Conservation (phyloP, 352 stramenopile genomes). For the Globisporangium sylvaticum region DNA sequence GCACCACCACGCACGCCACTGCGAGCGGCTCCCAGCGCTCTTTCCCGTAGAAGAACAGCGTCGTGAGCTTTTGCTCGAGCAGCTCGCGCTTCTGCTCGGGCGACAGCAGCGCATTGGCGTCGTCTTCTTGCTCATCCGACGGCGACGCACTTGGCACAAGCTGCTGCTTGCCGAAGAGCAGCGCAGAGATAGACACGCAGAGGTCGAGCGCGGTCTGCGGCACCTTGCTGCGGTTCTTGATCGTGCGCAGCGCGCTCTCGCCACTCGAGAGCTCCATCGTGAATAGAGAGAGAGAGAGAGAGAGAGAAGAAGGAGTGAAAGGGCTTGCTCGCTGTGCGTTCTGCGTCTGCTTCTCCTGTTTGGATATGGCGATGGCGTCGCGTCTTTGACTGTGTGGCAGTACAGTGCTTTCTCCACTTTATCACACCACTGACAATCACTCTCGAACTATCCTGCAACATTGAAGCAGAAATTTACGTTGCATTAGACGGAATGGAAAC, state of each 20-base stretch:
- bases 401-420: not conserved
- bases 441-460: not conserved
- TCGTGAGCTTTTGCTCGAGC: conserved; percentile 49
- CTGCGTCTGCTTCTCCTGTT: not conserved
- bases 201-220: conserved; percentile 34
- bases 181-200: conserved; percentile 25
- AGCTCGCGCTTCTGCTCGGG: conserved; percentile 23
- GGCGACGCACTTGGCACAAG: not conserved
- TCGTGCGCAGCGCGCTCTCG: conserved; percentile 65
- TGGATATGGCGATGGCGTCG: conserved; percentile 1
- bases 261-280: conserved; percentile 68
- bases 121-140: conserved; percentile 8
- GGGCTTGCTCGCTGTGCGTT: not conserved
- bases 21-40: conserved; percentile 77
- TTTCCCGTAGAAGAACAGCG: conserved; percentile 45
- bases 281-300: not conserved
- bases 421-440: not conserved
- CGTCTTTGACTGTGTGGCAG: not conserved
- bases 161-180: conserved; percentile 18
- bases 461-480: not conserved
- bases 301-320: not conserved
- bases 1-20: conserved; percentile 54
- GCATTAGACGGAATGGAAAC: not conserved
- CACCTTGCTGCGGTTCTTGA: conserved; percentile 69
- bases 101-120: conserved; percentile 5